phyloP scores from a whole-genome alignment of 495 filamentous ascomycete genomes.

The Penicillium nucicola region DNA sequence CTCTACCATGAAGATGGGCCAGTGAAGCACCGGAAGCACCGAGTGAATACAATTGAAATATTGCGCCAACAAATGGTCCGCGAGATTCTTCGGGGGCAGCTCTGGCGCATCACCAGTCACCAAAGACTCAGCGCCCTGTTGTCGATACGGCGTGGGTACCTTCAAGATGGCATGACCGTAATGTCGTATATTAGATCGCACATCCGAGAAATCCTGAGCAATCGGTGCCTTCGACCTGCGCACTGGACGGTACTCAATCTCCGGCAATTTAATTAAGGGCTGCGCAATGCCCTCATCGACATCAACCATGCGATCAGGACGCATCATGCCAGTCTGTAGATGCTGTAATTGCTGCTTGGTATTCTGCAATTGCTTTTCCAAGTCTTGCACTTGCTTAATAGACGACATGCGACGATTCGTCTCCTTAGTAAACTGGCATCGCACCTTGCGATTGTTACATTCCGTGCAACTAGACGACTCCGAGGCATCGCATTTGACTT shows the following conservation, averaged over 20 bases:
- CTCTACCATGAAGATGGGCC: constrained; percentile 75
- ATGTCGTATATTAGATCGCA: constrained; percentile 68
- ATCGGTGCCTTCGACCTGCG: constrained; percentile 56
- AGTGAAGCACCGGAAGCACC: constrained; percentile 82
- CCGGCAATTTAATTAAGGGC: constrained; percentile 64
- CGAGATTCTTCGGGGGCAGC: constrained; percentile 65
- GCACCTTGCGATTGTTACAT: constrained; percentile 90
- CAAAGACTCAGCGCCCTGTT: constrained; percentile 44
- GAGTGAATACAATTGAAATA: constrained; percentile 77
- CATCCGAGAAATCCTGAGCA: constrained; percentile 65
- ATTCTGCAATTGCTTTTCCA: constrained; percentile 83
- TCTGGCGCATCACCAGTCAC: constrained; percentile 56
- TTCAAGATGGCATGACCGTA: constrained; percentile 80
- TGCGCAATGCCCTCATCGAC: constrained; percentile 58
- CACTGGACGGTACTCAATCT: constrained; percentile 61
- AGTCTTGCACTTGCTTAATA: constrained; percentile 97
- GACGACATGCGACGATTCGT: constrained; percentile 98
- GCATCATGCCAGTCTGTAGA: constrained; percentile 51
- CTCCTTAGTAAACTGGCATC: constrained; percentile 98
- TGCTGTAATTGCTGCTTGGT: constrained; percentile 71
- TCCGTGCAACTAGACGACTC: constrained; percentile 95
- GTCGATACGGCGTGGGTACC: constrained; percentile 68
- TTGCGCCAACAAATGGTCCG: constrained; percentile 71
- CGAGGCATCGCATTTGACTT: constrained; percentile 99
- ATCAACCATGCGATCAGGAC: constrained; percentile 51